phyloP scores from a whole-genome alignment of 768 basidiomycete genomes.

The Rhizopogon rudus region DNA sequence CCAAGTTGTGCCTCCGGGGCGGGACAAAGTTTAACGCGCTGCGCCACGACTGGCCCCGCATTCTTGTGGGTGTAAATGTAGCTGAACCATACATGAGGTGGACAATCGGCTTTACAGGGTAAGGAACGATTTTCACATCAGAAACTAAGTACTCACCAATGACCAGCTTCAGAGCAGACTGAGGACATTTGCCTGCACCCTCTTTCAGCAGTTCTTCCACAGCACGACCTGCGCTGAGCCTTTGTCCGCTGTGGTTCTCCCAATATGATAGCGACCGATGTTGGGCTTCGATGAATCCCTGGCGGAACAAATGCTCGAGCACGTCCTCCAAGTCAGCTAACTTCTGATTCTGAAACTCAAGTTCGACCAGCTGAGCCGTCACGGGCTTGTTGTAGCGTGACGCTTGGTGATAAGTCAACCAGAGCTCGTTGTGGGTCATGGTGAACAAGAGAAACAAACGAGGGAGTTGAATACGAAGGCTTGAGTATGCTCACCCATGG shows the following conservation, averaged over 20 bases:
- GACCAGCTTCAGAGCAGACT: constrained; percentile 40
- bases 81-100: constrained; percentile 39
- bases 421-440: constrained; percentile 36
- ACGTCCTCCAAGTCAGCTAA: constrained; percentile 44
- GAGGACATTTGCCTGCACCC: constrained; percentile 38
- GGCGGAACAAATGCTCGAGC: constrained; percentile 39
- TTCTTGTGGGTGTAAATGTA: constrained; percentile 35
- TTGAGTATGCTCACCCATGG: background rate
- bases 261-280: constrained; percentile 39
- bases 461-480: background rate
- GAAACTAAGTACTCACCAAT: constrained; percentile 30
- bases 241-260: constrained; percentile 35
- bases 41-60: constrained; percentile 29
- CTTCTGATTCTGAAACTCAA: constrained; percentile 35
- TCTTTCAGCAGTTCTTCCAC: constrained; percentile 33
- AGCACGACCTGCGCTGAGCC: constrained; percentile 29
- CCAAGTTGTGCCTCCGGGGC: constrained; percentile 28
- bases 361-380: constrained; percentile 44
- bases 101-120: constrained; percentile 31
- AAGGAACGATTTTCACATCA: background rate
- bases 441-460: constrained; percentile 5
- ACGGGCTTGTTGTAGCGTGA: constrained; percentile 37
- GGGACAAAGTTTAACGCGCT: constrained; percentile 36
- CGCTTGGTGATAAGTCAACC: constrained; percentile 44
- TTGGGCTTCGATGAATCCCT: constrained; percentile 43